Conservation (phyloP, 2,329 filamentous ascomycete species). For the Lithohypha guttulata region DNA sequence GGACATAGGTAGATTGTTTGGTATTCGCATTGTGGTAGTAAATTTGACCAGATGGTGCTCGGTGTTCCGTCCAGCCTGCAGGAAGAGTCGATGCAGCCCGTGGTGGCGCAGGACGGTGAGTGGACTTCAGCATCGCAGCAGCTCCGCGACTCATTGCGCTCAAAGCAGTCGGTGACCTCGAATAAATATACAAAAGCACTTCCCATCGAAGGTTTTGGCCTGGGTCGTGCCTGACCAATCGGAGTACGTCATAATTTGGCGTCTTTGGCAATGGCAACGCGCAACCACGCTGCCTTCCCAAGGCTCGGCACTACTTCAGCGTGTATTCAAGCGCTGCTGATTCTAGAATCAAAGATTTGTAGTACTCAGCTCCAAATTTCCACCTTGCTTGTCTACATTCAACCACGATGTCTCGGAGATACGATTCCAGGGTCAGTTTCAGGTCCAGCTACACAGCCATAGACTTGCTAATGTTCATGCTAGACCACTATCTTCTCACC, state of each 20-base stretch:
- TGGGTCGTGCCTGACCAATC: conserved; percentile 8
- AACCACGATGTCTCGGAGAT: conserved; percentile 76
- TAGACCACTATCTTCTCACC: conserved; percentile 99
- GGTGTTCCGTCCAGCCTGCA: conserved; percentile 86
- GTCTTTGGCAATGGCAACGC: not conserved
- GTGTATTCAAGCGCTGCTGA: too few species aligned
- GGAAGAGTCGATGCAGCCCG: conserved; percentile 46
- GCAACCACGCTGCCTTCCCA: conserved; percentile 7
- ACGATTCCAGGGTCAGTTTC: conserved; percentile 78
- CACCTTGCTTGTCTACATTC: not conserved
- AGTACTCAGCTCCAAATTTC: not conserved
- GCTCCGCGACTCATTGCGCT: too few species aligned
- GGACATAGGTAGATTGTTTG: conserved; percentile 76
- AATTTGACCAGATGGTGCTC: conserved; percentile 66
- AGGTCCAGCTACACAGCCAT: conserved; percentile 12
- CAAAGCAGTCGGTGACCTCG: too few species aligned
- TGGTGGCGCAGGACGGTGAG: conserved; percentile 48
- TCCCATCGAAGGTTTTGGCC: too few species aligned
- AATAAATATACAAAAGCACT: too few species aligned
- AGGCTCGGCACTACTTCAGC: too few species aligned
- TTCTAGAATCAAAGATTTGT: too few species aligned
- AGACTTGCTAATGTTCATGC: conserved; percentile 11
- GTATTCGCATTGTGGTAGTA: conserved; percentile 82
- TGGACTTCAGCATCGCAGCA: conserved; percentile 77
- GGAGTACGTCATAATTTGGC: conserved; percentile 3